Evolutionary conservation across 2,329 filamentous ascomycete genomes (phyloP), one percentile per base, ranked within the genome.

Genomic region (Claviceps pazoutovae): DNA sequence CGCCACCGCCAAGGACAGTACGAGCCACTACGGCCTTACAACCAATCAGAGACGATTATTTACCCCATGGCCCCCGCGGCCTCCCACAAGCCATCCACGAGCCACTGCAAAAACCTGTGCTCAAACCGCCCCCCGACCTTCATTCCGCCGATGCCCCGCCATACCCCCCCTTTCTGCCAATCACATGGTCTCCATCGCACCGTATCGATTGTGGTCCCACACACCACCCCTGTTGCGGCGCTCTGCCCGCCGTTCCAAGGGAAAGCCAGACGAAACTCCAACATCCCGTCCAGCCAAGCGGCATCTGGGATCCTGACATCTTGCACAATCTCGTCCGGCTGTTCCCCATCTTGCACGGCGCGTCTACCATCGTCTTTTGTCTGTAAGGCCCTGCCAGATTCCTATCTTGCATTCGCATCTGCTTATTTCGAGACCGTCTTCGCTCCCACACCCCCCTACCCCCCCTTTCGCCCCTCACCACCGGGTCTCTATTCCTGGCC

Each of bases 151-250:
- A 13, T 7, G 42, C 21, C 42, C 42, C 42, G 16, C 13, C 14
- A 16, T 1, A 55, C 46, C 54, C 42, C 55, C 46, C 54, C 43
- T 41, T 54, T 30, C 55, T 56, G 56, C 65, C 64, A 67, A 67
- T 67, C 61, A 64, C 62, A 61, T 64, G 60, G 56, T 58, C 57
- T 56, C 55, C 54, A 53, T 51, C 50, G 34, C 51, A 56, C 56
- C 30, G 54, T 54, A 56, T 56, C 55, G 49, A 57, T 51, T 54
- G 50, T 50, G 52, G 51, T 57, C 56, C 30, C 55, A 42, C 38
- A 41, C 14, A 11, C 17, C 8, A 9, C 39, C 39, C 39, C 39
- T 17, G n/a, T 19, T 19, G 55, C 56, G 55, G 54, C 56, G 54
- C 53, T 52, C 55, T 50, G 51, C 51, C 49, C 47, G 23, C 30